Percentiles rank a stretch among this genome's conserved stretches.
Conservation (phyloP, 164 flowering plant genomes). For the Magnolia kwangsiensis region DNA sequence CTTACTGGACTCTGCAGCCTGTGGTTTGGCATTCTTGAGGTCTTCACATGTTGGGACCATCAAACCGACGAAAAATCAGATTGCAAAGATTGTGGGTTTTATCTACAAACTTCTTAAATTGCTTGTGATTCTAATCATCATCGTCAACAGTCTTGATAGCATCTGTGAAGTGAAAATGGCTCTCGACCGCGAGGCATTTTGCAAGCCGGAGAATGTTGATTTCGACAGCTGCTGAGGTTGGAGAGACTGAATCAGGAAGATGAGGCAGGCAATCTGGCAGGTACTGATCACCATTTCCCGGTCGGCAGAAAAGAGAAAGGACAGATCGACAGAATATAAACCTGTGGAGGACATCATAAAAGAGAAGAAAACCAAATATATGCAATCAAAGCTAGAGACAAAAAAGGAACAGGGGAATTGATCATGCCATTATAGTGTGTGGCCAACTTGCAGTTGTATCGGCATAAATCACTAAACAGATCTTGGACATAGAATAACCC, state of each 20-base stretch:
- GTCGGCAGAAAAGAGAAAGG: conserved; percentile 44
- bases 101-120: background rate
- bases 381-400: background rate
- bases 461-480: background rate
- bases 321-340: conserved; percentile 82
- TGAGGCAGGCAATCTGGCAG: conserved; percentile 73
- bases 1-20: background rate
- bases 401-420: background rate
- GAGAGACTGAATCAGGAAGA: conserved; percentile 61
- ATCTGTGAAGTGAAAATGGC: conserved; percentile 39
- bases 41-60: background rate
- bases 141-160: background rate
- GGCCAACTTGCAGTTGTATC: background rate
- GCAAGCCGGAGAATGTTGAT: conserved; percentile 53
- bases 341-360: conserved; percentile 35
- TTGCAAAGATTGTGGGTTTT: background rate
- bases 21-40: background rate
- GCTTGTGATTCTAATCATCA: conserved; percentile 7
- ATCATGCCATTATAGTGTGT: background rate
- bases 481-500: background rate
- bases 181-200: conserved; percentile 46
- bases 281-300: conserved; percentile 41
- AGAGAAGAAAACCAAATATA: background rate
- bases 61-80: conserved; percentile 6
- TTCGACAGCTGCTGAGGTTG: conserved; percentile 45